phyloP scores from a whole-genome alignment of 306 rosid species.

The Malus asiatica region DNA sequence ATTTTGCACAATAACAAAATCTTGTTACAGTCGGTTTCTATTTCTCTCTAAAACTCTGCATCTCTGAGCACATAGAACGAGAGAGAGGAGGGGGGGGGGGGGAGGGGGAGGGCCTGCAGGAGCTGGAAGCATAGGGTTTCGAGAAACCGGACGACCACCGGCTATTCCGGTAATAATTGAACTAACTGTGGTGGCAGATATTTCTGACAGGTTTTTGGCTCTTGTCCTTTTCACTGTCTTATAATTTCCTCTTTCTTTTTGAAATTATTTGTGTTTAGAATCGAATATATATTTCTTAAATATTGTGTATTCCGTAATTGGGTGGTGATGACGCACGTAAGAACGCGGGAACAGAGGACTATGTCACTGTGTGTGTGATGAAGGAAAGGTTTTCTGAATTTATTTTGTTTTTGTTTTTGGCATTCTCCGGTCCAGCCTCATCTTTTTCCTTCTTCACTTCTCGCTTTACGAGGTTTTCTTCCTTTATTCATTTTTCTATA shows the following conservation, averaged over 20 bases:
- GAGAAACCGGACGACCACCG: conserved; percentile 52
- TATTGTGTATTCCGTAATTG: neutral
- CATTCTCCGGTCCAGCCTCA: conserved; percentile 35
- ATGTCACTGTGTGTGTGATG: conserved; percentile 1
- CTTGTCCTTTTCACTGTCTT: conserved; percentile 41
- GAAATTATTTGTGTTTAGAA: neutral
- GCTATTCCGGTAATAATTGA: conserved; percentile 59
- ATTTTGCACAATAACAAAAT: conserved; percentile 3
- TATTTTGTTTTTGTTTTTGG: neutral
- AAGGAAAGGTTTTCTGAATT: conserved; percentile 41
- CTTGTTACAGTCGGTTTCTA: neutral
- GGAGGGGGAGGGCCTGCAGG: neutral
- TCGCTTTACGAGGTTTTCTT: conserved; percentile 29
- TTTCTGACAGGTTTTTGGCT: conserved; percentile 46
- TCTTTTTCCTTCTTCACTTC: conserved; percentile 14
- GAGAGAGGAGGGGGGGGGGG: neutral
- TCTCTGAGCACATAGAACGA: neutral
- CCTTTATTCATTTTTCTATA: neutral
- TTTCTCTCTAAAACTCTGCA: neutral
- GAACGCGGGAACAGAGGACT: conserved; percentile 32
- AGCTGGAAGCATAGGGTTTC: conserved; percentile 38
- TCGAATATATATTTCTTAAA: no score
- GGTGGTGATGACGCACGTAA: conserved; percentile 65
- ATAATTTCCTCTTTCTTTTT: neutral
- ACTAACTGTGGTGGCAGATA: conserved; percentile 46